Percentiles rank a stretch among this genome's conserved stretches.
Evolutionary conservation across 768 basidiomycete species (phyloP).

Genomic region (Podaxis sp.): DNA sequence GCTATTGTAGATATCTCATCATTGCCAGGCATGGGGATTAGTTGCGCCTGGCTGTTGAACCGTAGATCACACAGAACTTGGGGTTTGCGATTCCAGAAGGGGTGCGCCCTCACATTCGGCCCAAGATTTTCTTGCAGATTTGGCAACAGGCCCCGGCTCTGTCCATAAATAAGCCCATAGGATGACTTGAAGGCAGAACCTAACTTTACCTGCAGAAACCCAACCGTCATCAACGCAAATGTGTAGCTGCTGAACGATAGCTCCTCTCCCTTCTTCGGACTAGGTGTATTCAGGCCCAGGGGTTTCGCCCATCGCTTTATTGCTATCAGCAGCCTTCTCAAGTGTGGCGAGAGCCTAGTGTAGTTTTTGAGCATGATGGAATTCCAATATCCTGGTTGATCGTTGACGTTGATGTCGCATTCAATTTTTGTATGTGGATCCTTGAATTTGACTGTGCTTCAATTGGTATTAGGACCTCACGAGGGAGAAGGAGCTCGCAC

Average conservation of each 20-base stretch:
- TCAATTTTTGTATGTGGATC: conserved; percentile 36
- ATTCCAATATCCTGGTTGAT: conserved; percentile 50
- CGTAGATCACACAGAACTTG: conserved; percentile 3
- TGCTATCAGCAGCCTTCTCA: conserved; percentile 38
- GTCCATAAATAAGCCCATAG: not conserved
- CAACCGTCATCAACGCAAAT: conserved; percentile 56
- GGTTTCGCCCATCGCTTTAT: conserved; percentile 62
- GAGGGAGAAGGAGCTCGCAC: conserved; percentile 18
- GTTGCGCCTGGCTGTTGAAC: not conserved
- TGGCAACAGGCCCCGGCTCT: conserved; percentile 44
- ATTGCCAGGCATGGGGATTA: not conserved
- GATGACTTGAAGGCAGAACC: not conserved
- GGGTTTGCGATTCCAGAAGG: conserved; percentile 8
- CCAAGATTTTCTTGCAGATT: conserved; percentile 44
- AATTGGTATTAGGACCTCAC: not conserved
- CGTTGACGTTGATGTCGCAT: conserved; percentile 61
- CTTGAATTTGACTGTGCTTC: conserved; percentile 44
- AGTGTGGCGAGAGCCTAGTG: conserved; percentile 37
- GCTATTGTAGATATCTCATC: not conserved
- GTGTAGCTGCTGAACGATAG: conserved; percentile 60
- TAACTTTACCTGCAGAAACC: conserved; percentile 47
- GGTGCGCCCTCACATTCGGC: conserved; percentile 9
- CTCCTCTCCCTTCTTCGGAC: conserved; percentile 14
- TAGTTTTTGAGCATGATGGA: conserved; percentile 49
- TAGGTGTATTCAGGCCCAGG: conserved; percentile 45